Evolutionary conservation across 2,329 filamentous ascomycete genomes (phyloP).

Genomic region (Aspergillus aculeatinus): DNA sequence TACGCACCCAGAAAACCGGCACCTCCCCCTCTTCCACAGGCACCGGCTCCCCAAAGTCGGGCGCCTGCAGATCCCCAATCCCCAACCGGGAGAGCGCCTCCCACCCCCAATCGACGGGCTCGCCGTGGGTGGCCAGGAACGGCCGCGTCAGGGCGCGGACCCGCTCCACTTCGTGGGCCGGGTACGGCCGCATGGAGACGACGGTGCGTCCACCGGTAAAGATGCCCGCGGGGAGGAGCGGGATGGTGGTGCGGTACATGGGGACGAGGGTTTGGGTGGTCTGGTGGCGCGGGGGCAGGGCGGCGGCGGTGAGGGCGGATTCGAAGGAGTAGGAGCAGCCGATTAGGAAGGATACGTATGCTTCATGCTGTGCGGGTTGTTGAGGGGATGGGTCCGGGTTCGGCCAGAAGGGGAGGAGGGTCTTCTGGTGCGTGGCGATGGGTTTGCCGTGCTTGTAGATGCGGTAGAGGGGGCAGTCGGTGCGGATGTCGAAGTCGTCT

Average conservation of each 20-base stretch:
- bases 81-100: conserved; percentile 54
- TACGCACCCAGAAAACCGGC: conserved; percentile 33
- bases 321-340: conserved; percentile 67
- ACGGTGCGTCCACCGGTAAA: conserved; percentile 58
- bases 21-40: conserved; percentile 39
- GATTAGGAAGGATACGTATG: conserved; percentile 63
- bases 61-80: conserved; percentile 52
- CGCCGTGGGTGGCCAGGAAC: conserved; percentile 61
- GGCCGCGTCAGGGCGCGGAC: conserved; percentile 57
- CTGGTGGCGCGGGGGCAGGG: conserved; percentile 53
- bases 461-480: conserved; percentile 59
- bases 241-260: conserved; percentile 62
- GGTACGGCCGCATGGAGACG: conserved; percentile 65
- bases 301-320: conserved; percentile 52
- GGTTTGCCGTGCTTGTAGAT: conserved; percentile 55
- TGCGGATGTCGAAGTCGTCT: conserved; percentile 54
- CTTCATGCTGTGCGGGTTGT: conserved; percentile 13
- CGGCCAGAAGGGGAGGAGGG: conserved; percentile 56
- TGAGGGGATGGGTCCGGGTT: conserved; percentile 20
- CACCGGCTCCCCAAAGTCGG: conserved; percentile 59
- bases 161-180: conserved; percentile 47
- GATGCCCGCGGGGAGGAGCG: conserved; percentile 57
- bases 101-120: conserved; percentile 66
- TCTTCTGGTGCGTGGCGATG: conserved; percentile 32
- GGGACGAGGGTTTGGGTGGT: conserved; percentile 46